Conservation (phyloP, 2,329 filamentous ascomycete species). For the Eutypa lata region DNA sequence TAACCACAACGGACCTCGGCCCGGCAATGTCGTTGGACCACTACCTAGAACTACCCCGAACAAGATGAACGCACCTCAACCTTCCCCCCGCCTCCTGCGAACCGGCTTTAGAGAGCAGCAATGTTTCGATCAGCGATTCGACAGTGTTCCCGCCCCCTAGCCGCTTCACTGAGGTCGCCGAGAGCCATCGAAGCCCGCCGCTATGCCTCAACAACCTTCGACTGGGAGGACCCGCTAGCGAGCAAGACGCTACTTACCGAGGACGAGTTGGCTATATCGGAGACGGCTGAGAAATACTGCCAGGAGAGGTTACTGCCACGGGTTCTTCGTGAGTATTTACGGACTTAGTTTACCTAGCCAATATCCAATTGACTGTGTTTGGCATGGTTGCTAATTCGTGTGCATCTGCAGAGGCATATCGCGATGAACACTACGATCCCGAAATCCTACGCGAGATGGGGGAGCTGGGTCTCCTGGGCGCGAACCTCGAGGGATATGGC, state of each 20-base stretch:
- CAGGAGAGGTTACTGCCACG: conserved; percentile 84
- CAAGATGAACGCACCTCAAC: conserved; percentile 2
- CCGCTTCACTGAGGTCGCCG: conserved; percentile 10
- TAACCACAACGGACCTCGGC: background rate
- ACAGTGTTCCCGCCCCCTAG: conserved; percentile 14
- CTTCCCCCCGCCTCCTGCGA: conserved; percentile 9
- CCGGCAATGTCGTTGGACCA: background rate
- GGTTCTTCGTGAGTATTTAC: conserved; percentile 66
- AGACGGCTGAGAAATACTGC: conserved; percentile 90
- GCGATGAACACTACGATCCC: conserved; percentile 81
- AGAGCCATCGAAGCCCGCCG: conserved; percentile 4
- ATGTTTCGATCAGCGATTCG: conserved; percentile 25
- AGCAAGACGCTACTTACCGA: conserved; percentile 76
- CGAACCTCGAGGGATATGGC: conserved; percentile 82
- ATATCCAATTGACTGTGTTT: background rate
- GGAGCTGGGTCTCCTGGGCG: conserved; percentile 81
- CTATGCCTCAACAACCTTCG: conserved; percentile 50
- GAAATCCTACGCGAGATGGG: conserved; percentile 90
- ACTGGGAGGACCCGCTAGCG: conserved; percentile 88
- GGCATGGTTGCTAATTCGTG: conserved; percentile 7
- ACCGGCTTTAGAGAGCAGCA: conserved; percentile 7
- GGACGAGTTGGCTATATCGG: conserved; percentile 84
- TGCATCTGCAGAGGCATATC: conserved; percentile 41
- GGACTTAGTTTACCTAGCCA: conserved; percentile 53
- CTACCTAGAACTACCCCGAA: conserved; percentile 2